Conservation (phyloP, 495 filamentous ascomycete species). For the Aspergillus funiculosus region DNA sequence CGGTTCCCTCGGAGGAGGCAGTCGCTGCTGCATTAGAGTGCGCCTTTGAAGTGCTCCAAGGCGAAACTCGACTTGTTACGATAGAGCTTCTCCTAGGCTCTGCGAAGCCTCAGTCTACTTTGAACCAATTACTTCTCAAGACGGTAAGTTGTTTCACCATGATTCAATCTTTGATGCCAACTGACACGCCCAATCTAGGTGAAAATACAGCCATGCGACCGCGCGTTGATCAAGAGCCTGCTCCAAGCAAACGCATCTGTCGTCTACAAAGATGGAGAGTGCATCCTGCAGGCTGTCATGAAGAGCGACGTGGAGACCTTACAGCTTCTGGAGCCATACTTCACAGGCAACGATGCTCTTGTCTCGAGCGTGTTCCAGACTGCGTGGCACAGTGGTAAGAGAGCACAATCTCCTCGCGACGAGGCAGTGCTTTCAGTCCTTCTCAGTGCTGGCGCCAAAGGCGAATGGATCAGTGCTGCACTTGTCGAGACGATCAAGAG, state of each 20-base stretch:
- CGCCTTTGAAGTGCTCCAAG: conserved; percentile 6
- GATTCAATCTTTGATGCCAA: background rate
- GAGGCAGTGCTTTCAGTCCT: conserved; percentile 8
- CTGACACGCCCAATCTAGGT: conserved; percentile 5
- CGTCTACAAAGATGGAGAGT: conserved; percentile 8
- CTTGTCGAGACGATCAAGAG: conserved; percentile 10
- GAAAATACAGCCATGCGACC: conserved; percentile 3
- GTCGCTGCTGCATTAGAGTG: conserved; percentile 1
- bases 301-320: conserved; percentile 5
- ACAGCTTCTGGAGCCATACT: conserved; percentile 3
- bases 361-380: conserved; percentile 7
- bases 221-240: background rate
- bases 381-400: conserved; percentile 4
- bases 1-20: conserved; percentile 1
- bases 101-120: conserved; percentile 1
- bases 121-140: conserved; percentile 8
- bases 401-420: conserved; percentile 9
- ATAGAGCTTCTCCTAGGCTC: conserved; percentile 5
- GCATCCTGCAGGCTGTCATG: conserved; percentile 10
- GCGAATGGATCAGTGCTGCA: conserved; percentile 5
- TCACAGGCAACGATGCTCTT: background rate
- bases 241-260: conserved; percentile 5
- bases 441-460: conserved; percentile 1
- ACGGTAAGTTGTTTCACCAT: background rate
- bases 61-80: background rate